These are phyloP conservation scores for Scheffersomyces ergatensis DNA, from an alignment of 805 yeast genomes.

Conservation along the genomic window DNA sequence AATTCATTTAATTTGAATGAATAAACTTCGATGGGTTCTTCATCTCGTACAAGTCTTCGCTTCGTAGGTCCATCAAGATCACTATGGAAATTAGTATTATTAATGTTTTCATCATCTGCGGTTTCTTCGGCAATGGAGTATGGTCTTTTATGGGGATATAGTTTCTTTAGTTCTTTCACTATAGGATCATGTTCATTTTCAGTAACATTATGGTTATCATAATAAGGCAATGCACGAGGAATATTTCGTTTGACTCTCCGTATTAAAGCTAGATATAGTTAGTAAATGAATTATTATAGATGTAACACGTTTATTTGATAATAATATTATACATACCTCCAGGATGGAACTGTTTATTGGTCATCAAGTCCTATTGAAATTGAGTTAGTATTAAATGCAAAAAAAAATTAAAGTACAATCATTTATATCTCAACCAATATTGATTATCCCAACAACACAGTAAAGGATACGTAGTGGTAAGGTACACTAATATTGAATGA, in stretches of 20 bases:
- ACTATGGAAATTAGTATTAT: not conserved
- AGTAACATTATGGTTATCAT: conserved; percentile 3
- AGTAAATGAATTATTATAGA: too few species aligned
- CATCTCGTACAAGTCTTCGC: not conserved
- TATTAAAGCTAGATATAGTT: conserved; percentile 13
- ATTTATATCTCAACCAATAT: too few species aligned
- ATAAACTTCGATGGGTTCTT: conserved; percentile 25
- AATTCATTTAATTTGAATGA: conserved; percentile 30
- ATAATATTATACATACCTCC: conserved; percentile 13
- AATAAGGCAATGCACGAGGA: conserved; percentile 15
- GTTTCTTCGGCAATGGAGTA: conserved; percentile 3
- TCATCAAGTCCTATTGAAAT: not conserved
- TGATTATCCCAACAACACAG: too few species aligned
- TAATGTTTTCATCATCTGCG: conserved; percentile 1
- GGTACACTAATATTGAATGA: too few species aligned
- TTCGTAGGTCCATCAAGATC: not conserved
- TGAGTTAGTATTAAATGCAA: not conserved
- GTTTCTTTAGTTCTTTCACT: conserved; percentile 26
- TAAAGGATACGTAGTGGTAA: too few species aligned
- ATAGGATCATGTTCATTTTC: conserved; percentile 27
- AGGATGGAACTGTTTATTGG: conserved; percentile 10
- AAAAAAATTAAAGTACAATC: not conserved
- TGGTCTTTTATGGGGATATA: conserved; percentile 22
- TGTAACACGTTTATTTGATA: too few species aligned
- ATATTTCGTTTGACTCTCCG: conserved; percentile 10